Evolutionary conservation across 1,284 basidiomycete species (phyloP), one percentile per base, ranked within the genome.

Genomic region (Tranzscheliella williamsii): DNA sequence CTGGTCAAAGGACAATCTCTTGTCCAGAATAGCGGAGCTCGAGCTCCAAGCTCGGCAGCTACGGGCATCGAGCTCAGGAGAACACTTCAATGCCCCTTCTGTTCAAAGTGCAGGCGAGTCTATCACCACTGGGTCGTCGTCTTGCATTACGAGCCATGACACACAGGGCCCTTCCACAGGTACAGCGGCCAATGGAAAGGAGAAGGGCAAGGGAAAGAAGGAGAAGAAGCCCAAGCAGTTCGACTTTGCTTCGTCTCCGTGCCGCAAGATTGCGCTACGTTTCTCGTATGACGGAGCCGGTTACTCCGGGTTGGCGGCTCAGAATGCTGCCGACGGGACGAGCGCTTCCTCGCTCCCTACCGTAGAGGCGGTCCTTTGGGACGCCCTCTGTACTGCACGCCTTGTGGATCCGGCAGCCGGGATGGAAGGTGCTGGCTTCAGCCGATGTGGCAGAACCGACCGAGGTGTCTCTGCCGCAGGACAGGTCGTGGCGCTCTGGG

Each of bases 251-350:
- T 78, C 82, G 2, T 83, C 90, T 20, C 66, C 88, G 2, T 83
- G 83, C 31, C 86, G 90, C 49, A 96, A 96, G 79, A 90, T 97
- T 51, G 93, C 93, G 0, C 80, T 96, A 44, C 88, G 90, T 65
- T 90, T 96, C 73, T 87, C 87, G 66, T 98, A 97, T 77, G 86
- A 91, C 40, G 95, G 95, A 5, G 89, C 86, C 82, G 86, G 89
- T 23, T 97, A 95, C 73, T 87, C 88, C 33, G 94, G 95, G 7
- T 83, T 98, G 30, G 91, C 92, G 1, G 73, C 78, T 0, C 79
- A 82, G 36, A 82, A 81, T 30, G 82, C 82, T 13, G 86, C 37
- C 3, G 37, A 12, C 7, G 21, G 34, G 3, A 49, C 55, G 9
- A 32, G 52, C 4, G 65, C 86, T 23, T 67, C 68, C 6, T 84